phyloP scores from a whole-genome alignment of 345 rosid genomes.

The Geranium brycei region DNA sequence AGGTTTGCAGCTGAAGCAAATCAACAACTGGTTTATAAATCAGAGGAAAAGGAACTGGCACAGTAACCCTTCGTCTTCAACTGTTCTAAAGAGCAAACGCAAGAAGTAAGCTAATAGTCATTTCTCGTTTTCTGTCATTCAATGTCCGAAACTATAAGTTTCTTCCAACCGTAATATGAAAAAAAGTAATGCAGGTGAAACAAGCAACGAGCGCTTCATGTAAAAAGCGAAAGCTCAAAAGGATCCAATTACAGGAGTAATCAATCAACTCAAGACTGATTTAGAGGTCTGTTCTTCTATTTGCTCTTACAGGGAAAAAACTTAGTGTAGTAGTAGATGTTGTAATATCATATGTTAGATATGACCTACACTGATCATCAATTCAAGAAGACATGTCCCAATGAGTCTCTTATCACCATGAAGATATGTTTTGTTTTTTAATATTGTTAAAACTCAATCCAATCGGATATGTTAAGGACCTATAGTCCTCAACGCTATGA shows the following conservation, averaged over 20 bases:
- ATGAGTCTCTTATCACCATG: too few relatives aligned
- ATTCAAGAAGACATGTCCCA: neutral
- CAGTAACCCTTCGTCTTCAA: conserved; percentile 49
- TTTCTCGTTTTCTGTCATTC: neutral
- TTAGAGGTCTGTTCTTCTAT: too few relatives aligned
- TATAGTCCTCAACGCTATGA: too few relatives aligned
- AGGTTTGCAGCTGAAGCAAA: conserved; percentile 75
- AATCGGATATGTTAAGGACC: too few relatives aligned
- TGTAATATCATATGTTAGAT: neutral
- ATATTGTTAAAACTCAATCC: too few relatives aligned
- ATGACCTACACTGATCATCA: too few relatives aligned
- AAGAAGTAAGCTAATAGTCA: conserved; percentile 37
- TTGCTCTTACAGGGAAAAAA: neutral
- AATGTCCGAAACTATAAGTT: neutral
- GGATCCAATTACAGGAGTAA: too few relatives aligned
- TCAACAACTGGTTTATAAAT: conserved; percentile 84
- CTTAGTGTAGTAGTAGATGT: neutral
- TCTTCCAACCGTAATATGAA: conserved; percentile 1
- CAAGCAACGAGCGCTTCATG: conserved; percentile 11
- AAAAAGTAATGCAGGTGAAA: conserved; percentile 29
- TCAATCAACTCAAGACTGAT: neutral
- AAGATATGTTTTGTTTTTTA: too few relatives aligned
- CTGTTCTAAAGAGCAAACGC: conserved; percentile 56
- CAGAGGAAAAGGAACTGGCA: conserved; percentile 90
- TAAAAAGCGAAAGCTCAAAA: neutral